phyloP scores from a whole-genome alignment of 1,139 yeast genomes.

The Lodderomyces parapsilosis region DNA sequence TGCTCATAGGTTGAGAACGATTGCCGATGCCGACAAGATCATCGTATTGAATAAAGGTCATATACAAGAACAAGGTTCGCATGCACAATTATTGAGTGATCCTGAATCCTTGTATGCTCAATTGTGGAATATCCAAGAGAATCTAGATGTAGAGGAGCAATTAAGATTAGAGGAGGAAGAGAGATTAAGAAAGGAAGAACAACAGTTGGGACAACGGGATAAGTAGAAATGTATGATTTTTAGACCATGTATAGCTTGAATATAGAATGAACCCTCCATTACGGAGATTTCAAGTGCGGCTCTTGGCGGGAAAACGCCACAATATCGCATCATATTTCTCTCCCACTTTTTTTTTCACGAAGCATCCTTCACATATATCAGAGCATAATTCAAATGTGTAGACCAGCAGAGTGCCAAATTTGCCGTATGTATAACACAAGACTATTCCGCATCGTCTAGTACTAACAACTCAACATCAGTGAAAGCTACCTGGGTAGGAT shows the following conservation, averaged over 20 bases:
- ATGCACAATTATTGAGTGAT: slow-evolving; percentile 53
- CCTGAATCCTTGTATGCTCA: slow-evolving; percentile 65
- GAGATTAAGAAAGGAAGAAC: slow-evolving; percentile 2
- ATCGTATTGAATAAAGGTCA: slow-evolving; percentile 78
- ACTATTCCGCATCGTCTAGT: too few species aligned
- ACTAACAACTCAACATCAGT: slow-evolving; percentile 15
- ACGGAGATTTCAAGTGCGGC: neutral
- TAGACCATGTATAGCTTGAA: too few species aligned
- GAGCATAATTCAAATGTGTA: slow-evolving; percentile 16
- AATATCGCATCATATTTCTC: neutral
- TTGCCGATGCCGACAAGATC: slow-evolving; percentile 92
- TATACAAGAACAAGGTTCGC: slow-evolving; percentile 88
- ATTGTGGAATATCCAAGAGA: slow-evolving; percentile 92
- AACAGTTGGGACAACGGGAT: slow-evolving; percentile 1
- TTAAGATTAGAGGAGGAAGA: slow-evolving; percentile 13
- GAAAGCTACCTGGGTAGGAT: slow-evolving; percentile 43
- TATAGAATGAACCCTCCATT: too few species aligned
- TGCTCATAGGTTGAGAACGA: slow-evolving; percentile 91
- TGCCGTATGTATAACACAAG: slow-evolving; percentile 18
- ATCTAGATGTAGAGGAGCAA: slow-evolving; percentile 50
- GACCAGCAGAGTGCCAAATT: slow-evolving; percentile 18
- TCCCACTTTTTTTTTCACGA: neutral
- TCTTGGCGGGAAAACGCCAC: neutral
- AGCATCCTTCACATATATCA: neutral
- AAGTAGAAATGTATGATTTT: neutral